Percentiles rank a stretch among this genome's conserved stretches.
Conservation (phyloP, 163 green algal genomes). For the Dunaliella salina region DNA sequence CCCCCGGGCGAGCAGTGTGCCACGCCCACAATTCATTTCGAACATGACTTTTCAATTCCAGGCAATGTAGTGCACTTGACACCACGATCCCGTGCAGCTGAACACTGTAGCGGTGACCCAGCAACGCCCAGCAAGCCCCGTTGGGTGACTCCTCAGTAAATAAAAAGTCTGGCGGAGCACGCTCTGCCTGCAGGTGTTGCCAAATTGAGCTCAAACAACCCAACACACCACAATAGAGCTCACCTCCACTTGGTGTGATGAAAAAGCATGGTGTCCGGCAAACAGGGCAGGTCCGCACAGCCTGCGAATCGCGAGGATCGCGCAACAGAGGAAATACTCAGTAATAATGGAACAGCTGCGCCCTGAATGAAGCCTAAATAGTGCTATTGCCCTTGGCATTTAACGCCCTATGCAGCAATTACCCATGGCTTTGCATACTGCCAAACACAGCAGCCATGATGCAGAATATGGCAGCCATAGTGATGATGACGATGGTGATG, state of each 20-base stretch:
- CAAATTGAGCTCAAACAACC: too few species aligned
- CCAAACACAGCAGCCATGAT: neutral
- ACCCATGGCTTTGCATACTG: neutral
- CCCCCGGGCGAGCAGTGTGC: too few species aligned
- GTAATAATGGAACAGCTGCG: neutral
- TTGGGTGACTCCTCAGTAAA: too few species aligned
- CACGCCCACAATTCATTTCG: too few species aligned
- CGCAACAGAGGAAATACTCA: neutral
- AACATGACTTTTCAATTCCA: too few species aligned
- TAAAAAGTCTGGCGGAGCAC: too few species aligned
- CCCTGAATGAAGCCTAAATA: neutral
- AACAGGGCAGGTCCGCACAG: conserved; percentile 72
- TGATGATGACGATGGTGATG: neutral
- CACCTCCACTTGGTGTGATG: conserved; percentile 54
- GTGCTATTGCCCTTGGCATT: neutral
- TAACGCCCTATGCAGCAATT: neutral
- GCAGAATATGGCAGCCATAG: neutral
- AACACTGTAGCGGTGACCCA: too few species aligned
- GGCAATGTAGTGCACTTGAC: too few species aligned
- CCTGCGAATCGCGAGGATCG: neutral
- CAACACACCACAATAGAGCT: too few species aligned
- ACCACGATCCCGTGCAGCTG: too few species aligned
- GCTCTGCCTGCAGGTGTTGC: too few species aligned
- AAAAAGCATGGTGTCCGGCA: conserved; percentile 68
- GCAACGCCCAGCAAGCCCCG: too few species aligned